These are phyloP conservation scores for Sclerotinia glacialis DNA, from an alignment of 2,329 filamentous ascomycete genomes.

Conservation along the genomic window DNA sequence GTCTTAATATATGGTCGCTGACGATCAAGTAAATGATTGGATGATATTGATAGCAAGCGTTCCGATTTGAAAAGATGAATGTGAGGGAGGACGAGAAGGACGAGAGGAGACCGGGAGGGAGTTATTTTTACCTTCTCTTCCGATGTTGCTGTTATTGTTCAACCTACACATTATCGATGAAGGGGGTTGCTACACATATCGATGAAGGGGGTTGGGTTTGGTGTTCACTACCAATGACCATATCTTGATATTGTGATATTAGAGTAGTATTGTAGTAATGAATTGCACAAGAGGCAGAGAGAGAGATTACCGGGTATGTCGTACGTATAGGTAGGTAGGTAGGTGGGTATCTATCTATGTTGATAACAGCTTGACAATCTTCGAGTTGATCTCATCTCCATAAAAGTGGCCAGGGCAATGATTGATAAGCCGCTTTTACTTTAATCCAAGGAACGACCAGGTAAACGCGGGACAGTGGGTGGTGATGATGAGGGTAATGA, in stretches of 20 bases:
- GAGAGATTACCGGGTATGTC: background rate
- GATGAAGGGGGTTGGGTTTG: background rate
- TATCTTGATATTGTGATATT: too few species aligned
- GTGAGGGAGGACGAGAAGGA: background rate
- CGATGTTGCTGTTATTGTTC: too few species aligned
- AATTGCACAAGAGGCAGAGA: background rate
- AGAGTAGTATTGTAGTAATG: too few species aligned
- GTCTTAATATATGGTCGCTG: conserved; percentile 2
- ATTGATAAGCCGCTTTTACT: background rate
- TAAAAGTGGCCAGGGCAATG: conserved; percentile 1
- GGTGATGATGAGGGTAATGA: background rate
- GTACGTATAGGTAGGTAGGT: background rate
- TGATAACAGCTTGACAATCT: background rate
- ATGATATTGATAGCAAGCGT: conserved; percentile 12
- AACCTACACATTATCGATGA: background rate
- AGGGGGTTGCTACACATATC: background rate
- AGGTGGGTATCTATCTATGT: background rate
- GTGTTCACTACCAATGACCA: too few species aligned
- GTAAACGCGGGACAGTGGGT: background rate
- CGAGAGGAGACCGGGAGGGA: background rate
- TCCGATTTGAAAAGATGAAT: conserved; percentile 3
- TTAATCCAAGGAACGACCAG: background rate
- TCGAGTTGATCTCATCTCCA: background rate
- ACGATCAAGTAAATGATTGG: conserved; percentile 13
- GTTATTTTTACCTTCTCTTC: conserved; percentile 15